Evolutionary conservation across 768 basidiomycete species (phyloP), one percentile per base, ranked within the genome.

Genomic region (Baorangia bicolor): DNA sequence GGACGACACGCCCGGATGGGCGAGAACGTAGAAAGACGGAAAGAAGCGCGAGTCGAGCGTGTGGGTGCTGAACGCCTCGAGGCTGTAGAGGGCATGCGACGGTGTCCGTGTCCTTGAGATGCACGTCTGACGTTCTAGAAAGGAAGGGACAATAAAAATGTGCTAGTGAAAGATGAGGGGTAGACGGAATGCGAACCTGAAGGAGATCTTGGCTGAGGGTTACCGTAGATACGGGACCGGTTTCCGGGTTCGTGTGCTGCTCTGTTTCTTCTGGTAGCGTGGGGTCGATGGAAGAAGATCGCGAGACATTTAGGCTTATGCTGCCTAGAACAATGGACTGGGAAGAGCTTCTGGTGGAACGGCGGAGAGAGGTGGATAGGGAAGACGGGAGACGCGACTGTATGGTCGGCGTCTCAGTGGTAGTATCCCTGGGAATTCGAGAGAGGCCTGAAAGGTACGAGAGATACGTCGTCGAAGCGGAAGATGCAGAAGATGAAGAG

Each of bases 201-300:
- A 42, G 53, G 21, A 72, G 64, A 41, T 69, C 69, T 53, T 68
- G 70, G 35, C 69, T 70, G 16, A 49, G 47, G 5, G 69, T 72
- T 25, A 64, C 45, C 10, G 40, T 67, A 18, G 60, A 55, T 11
- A 9, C 23, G 10, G 53, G 38, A 8, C 25, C 61, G 8, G 25
- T 35, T 21, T 61, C 66, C 1, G 39, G 42, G 18, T 57, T 40
- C 25, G 25, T 38, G 9, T 59, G 38, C 20, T 53, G 38, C 28
- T 65, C 60, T 3, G 30, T 44, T 53, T 56, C 62, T 34, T 62
- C 68, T 20, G 34, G 42, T 4, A 57, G 48, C 18, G 50, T 20
- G 11, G 52, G 61, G 10, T 68, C 63, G 27, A 56, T 37, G 34
- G 60, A 38, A 5, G 66, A 64, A 43, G 68, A 48, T 35, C 60